phyloP scores from a whole-genome alignment of 2,329 filamentous ascomycete species.

The Colletotrichum coccodes region DNA sequence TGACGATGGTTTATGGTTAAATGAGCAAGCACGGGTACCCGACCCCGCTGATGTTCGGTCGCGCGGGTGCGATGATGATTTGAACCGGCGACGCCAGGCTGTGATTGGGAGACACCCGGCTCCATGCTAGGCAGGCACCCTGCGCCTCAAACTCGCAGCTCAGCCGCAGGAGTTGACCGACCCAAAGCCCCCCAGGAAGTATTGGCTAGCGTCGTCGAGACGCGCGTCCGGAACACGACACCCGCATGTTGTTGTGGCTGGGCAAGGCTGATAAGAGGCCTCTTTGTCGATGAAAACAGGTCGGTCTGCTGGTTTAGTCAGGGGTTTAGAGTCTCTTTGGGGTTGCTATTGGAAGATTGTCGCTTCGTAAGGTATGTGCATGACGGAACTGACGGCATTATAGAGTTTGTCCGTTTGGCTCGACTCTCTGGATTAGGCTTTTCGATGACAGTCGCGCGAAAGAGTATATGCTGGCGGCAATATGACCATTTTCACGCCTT shows the following conservation, averaged over 20 bases:
- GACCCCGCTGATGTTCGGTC: constrained; percentile 2
- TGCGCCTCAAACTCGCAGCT: constrained; percentile 17
- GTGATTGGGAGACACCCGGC: neutral
- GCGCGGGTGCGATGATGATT: constrained; percentile 10
- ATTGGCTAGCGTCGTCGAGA: constrained; percentile 8
- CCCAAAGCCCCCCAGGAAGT: neutral
- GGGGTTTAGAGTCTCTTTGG: neutral
- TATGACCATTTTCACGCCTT: neutral
- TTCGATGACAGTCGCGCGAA: neutral
- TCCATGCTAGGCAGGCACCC: constrained; percentile 15
- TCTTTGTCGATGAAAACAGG: neutral
- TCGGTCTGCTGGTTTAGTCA: neutral
- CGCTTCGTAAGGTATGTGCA: neutral
- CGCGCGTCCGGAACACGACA: constrained; percentile 24
- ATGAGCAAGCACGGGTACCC: constrained; percentile 1
- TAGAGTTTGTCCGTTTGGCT: neutral
- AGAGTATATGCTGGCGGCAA: no score
- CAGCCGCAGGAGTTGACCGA: constrained; percentile 16
- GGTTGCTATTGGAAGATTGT: neutral
- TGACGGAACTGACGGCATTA: neutral
- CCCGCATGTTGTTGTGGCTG: constrained; percentile 23
- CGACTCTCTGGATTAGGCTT: neutral
- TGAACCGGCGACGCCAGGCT: neutral
- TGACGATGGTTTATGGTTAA: constrained; percentile 23
- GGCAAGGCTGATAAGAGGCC: constrained; percentile 30